Percentiles rank a stretch among this genome's conserved stretches.
phyloP scores from a whole-genome alignment of 768 basidiomycete genomes.

The Xerocomellus intermedius region DNA sequence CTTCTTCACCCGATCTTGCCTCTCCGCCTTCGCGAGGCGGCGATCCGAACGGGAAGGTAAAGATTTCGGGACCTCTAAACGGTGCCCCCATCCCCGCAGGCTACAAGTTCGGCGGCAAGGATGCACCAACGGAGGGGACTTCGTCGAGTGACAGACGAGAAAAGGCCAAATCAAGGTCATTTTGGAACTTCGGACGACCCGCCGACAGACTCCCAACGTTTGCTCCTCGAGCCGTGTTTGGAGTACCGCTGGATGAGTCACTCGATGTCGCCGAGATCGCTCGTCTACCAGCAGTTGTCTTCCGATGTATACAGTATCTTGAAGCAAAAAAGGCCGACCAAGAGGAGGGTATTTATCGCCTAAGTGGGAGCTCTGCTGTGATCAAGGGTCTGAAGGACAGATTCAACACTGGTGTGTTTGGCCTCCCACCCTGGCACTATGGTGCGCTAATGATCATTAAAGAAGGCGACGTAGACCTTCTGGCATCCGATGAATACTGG shows the following conservation, averaged over 20 bases:
- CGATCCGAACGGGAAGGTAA: constrained; percentile 63
- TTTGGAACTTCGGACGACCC: constrained; percentile 87
- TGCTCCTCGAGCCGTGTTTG: constrained; percentile 78
- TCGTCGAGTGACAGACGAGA: constrained; percentile 69
- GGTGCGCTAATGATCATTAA: constrained; percentile 11
- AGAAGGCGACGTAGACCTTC: constrained; percentile 96
- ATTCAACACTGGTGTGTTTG: constrained; percentile 78
- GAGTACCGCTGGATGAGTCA: constrained; percentile 82
- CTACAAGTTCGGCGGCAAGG: constrained; percentile 88
- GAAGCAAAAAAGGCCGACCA: constrained; percentile 92
- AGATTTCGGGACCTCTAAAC: constrained; percentile 87
- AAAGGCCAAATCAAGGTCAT: constrained; percentile 89
- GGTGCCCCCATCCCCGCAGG: constrained; percentile 84
- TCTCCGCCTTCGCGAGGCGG: constrained; percentile 49
- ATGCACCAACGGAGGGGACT: constrained; percentile 44
- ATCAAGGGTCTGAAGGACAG: constrained; percentile 91
- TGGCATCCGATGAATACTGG: constrained; percentile 89
- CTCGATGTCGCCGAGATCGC: constrained; percentile 88
- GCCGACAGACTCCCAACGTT: constrained; percentile 43
- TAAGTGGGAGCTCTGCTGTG: constrained; percentile 92
- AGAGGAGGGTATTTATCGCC: constrained; percentile 96
- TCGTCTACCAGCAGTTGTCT: constrained; percentile 90
- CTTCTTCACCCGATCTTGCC: constrained; percentile 49
- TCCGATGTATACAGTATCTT: constrained; percentile 92
- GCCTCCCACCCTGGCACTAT: constrained; percentile 1